phyloP scores from a whole-genome alignment of 495 filamentous ascomycete species.

The Hypoxylon rickii region DNA sequence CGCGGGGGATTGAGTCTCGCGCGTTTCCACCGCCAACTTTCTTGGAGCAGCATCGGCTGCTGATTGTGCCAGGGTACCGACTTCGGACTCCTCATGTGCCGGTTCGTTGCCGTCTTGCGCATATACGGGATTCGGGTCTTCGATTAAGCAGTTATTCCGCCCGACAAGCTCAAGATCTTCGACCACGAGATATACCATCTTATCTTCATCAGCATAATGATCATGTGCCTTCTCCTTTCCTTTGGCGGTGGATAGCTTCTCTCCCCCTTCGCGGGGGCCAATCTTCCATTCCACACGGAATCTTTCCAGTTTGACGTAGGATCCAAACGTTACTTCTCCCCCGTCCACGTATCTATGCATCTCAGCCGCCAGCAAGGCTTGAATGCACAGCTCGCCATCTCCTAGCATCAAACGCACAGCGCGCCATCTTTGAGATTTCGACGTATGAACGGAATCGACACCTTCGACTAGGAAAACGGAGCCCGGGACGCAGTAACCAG shows the following conservation, averaged over 20 bases:
- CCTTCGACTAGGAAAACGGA: constrained; percentile 52
- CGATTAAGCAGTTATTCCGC: constrained; percentile 43
- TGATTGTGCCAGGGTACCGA: too few species aligned
- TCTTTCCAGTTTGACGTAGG: constrained; percentile 45
- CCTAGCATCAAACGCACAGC: constrained; percentile 45
- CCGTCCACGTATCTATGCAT: constrained; percentile 45
- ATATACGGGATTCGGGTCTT: constrained; percentile 21
- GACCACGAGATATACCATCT: constrained; percentile 46
- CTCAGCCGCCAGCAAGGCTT: constrained; percentile 45
- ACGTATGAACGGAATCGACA: constrained; percentile 39
- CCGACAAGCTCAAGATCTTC: constrained; percentile 47
- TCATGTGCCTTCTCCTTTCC: constrained; percentile 24
- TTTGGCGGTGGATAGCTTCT: constrained; percentile 4
- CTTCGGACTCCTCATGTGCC: neutral
- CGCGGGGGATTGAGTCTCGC: constrained; percentile 11
- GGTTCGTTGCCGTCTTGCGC: constrained; percentile 2
- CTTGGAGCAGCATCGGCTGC: neutral
- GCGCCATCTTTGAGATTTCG: constrained; percentile 30
- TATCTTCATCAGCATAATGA: constrained; percentile 3
- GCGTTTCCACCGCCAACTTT: neutral
- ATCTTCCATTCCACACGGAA: constrained; percentile 34
- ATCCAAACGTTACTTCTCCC: constrained; percentile 44
- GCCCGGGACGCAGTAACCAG: constrained; percentile 43
- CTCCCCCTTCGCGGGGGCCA: neutral
- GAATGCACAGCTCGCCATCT: constrained; percentile 51